Evolutionary conservation across 257 asterid genomes (phyloP).

Genomic region (Rehmannia glutinosa): DNA sequence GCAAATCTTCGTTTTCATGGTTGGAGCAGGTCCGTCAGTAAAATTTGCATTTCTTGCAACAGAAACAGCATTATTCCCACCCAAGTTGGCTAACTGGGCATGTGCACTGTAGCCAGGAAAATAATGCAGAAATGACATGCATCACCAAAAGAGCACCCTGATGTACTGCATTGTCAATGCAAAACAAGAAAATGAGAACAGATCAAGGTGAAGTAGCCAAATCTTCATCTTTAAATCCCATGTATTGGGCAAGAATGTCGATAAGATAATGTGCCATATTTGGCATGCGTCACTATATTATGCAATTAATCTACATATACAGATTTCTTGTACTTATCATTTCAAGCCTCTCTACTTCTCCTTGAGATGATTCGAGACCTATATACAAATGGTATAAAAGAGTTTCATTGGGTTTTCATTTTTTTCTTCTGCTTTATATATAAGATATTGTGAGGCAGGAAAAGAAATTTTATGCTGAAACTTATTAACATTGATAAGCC

Average conservation of each 20-base stretch:
- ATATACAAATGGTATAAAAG: background rate
- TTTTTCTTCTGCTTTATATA: too few relatives aligned
- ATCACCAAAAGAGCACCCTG: slow-evolving; percentile 54
- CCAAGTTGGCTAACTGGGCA: slow-evolving; percentile 35
- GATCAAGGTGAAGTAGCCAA: too few relatives aligned
- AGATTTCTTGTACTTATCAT: background rate
- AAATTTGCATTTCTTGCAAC: slow-evolving; percentile 25
- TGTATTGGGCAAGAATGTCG: background rate
- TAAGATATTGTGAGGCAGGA: background rate
- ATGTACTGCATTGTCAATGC: slow-evolving; percentile 33
- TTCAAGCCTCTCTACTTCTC: too few relatives aligned
- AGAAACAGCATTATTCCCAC: slow-evolving; percentile 21
- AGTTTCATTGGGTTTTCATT: background rate
- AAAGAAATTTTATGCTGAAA: background rate
- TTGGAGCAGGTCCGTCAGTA: slow-evolving; percentile 22
- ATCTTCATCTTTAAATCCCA: background rate
- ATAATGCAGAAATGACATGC: slow-evolving; percentile 49
- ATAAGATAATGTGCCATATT: background rate
- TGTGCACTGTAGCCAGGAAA: slow-evolving; percentile 50
- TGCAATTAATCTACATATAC: background rate
- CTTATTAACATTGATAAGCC: background rate
- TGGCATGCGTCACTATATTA: background rate
- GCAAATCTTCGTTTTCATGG: slow-evolving; percentile 40
- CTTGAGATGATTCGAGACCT: too few relatives aligned
- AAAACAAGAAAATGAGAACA: background rate